Evolutionary conservation across 352 stramenopile species (phyloP), one percentile per base, ranked within the genome.

Genomic region (Albugo candida): DNA sequence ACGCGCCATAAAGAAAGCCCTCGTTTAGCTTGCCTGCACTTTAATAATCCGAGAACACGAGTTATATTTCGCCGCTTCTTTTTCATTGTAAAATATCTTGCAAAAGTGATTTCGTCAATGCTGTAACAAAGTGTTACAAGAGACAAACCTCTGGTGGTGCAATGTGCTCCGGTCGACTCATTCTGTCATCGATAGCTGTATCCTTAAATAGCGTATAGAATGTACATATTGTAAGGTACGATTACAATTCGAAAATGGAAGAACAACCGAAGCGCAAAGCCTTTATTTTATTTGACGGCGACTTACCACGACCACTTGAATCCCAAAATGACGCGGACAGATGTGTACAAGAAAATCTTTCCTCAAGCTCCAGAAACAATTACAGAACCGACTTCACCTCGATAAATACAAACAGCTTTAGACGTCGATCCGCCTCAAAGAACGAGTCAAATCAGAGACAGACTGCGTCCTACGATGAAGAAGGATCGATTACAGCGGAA

Each of bases 11-110:
- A 44, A 10, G 36, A 54, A 11, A 13, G 13, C 24, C 1, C 13
- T 21, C 13, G 41, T 16, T 52, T 16, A 36, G 3, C 24, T 34
- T 36, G 81, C 64, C 70, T 98, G 94, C 47, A 96, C 84, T 58
- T 94, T 83, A 55, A 91, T 72, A 49, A 96, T 96, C 36, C 84
- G 82, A 54, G 78, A 92, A 64, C 74, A 94, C 18, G 73, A 84
- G 55, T 93, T 92, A 65, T 96, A 95, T 61, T 95, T 95, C 56
- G 76, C 69, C 0, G 83, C 81, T 62, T 95, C 84, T 51, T 89
- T 89, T 46, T 91, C 77, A 68, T 95, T 70, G 55, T 95, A 95
- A 58, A 92, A 95, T 47, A 93, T 56, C 80, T 95, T 48, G 31
- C 52, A 24, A 45, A 37, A 44, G 14, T 5, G 39, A 13, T 11